Conservation (phyloP, 345 rosid species). For the Citropsis articulata region DNA sequence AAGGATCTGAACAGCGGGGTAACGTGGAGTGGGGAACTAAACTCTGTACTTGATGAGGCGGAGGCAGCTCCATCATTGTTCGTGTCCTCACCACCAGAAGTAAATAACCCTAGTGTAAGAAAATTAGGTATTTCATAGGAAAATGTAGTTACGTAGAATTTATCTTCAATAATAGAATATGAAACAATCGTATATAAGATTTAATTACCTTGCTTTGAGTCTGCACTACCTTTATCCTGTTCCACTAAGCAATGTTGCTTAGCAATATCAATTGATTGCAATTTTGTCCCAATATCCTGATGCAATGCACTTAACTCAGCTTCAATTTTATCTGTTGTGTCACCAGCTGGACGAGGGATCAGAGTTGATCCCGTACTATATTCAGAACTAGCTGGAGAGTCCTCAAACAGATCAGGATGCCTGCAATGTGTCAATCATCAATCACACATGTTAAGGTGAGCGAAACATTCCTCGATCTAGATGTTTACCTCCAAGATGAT, state of each 20-base stretch:
- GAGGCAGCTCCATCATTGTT: slow-evolving; percentile 42
- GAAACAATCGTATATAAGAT: neutral
- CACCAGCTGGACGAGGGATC: slow-evolving; percentile 37
- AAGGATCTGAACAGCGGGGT: slow-evolving; percentile 95
- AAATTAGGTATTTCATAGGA: slow-evolving; percentile 18
- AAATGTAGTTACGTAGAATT: neutral
- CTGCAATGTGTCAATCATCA: slow-evolving; percentile 31
- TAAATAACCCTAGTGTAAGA: slow-evolving; percentile 37
- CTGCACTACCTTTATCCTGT: slow-evolving; percentile 38
- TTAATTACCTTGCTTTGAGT: slow-evolving; percentile 47
- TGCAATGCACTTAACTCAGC: slow-evolving; percentile 36
- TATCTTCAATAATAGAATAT: neutral
- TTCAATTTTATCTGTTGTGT: slow-evolving; percentile 42
- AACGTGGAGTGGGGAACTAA: slow-evolving; percentile 78
- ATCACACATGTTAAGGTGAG: slow-evolving; percentile 21
- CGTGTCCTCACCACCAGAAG: slow-evolving; percentile 38
- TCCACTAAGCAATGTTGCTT: slow-evolving; percentile 25
- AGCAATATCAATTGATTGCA: slow-evolving; percentile 24
- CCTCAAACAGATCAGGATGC: slow-evolving; percentile 79
- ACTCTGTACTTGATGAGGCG: slow-evolving; percentile 47
- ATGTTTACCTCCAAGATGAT: slow-evolving; percentile 70
- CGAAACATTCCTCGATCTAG: slow-evolving; percentile 10
- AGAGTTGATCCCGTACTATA: slow-evolving; percentile 82
- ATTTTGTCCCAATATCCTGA: slow-evolving; percentile 31
- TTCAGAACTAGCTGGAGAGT: slow-evolving; percentile 83